Conservation (phyloP, 2,329 filamentous ascomycete species). For the Xylaria sp. region DNA sequence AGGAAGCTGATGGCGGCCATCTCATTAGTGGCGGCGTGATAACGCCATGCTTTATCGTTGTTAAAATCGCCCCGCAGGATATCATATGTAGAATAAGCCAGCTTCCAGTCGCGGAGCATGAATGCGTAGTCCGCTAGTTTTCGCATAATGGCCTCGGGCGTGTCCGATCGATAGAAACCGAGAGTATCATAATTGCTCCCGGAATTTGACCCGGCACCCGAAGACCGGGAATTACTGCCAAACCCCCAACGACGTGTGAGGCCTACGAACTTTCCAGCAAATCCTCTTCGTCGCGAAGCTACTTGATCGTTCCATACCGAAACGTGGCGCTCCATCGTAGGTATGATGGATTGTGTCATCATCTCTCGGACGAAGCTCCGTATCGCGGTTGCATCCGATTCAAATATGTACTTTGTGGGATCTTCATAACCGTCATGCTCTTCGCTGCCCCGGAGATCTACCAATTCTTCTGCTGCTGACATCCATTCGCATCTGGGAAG, state of each 20-base stretch:
- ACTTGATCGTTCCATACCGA: conserved; percentile 98
- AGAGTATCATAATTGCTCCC: conserved; percentile 79
- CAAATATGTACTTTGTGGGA: conserved; percentile 83
- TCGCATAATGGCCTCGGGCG: conserved; percentile 89
- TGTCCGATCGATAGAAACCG: conserved; percentile 85
- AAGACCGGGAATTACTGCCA: conserved; percentile 72
- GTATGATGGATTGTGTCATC: conserved; percentile 92
- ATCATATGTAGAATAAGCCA: conserved; percentile 92
- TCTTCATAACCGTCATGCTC: conserved; percentile 77
- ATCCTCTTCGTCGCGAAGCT: conserved; percentile 85
- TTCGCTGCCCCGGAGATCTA: conserved; percentile 75
- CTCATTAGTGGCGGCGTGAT: conserved; percentile 93
- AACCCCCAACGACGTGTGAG: conserved; percentile 93
- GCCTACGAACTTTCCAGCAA: conserved; percentile 93
- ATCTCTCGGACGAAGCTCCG: conserved; percentile 92
- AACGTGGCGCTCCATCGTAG: conserved; percentile 93
- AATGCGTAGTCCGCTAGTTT: conserved; percentile 95
- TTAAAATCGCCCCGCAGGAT: conserved; percentile 87
- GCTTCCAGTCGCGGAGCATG: conserved; percentile 95
- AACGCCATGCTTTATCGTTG: conserved; percentile 96
- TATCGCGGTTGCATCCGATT: conserved; percentile 90
- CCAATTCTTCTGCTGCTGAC: conserved; percentile 85
- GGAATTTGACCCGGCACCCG: conserved; percentile 63
- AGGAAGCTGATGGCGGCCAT: conserved; percentile 91
- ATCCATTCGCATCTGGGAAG: conserved; percentile 89